These are phyloP conservation scores for Monosporascus sp. DNA, from an alignment of 2,329 filamentous ascomycete genomes.

Conservation along the genomic window DNA sequence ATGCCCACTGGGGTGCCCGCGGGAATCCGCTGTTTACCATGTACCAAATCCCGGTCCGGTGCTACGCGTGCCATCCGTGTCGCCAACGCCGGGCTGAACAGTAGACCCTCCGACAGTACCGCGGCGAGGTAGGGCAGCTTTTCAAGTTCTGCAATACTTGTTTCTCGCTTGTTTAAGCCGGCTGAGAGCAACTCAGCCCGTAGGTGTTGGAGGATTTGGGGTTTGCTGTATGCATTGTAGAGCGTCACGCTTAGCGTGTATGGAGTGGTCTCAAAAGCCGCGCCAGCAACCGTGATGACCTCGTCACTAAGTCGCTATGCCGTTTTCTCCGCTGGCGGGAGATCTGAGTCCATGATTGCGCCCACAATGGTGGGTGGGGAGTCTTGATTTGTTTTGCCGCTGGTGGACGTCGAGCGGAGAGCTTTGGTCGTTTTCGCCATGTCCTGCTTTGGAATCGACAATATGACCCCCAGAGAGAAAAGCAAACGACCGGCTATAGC, in stretches of 20 bases:
- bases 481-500: too few species aligned
- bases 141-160: neutral
- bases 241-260: neutral
- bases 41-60: slow-evolving; percentile 17
- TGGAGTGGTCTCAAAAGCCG: slow-evolving; percentile 3
- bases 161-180: slow-evolving; percentile 6
- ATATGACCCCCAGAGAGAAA: neutral
- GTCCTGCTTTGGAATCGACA: too few species aligned
- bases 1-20: slow-evolving; percentile 19
- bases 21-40: slow-evolving; percentile 12
- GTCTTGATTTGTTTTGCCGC: too few species aligned
- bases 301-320: neutral
- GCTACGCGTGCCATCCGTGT: slow-evolving; percentile 35
- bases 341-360: neutral
- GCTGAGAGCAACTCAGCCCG: slow-evolving; percentile 7
- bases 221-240: slow-evolving; percentile 1
- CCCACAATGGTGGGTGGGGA: neutral
- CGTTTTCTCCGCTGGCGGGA: neutral
- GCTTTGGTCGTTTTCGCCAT: too few species aligned
- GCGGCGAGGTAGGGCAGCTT: slow-evolving; percentile 33
- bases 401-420: too few species aligned
- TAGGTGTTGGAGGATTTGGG: neutral
- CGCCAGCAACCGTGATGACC: slow-evolving; percentile 1
- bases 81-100: slow-evolving; percentile 34
- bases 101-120: slow-evolving; percentile 37